Percentiles rank a stretch among this genome's conserved stretches.
phyloP scores from a whole-genome alignment of 2,329 filamentous ascomycete species.

The Cercospora janseana region DNA sequence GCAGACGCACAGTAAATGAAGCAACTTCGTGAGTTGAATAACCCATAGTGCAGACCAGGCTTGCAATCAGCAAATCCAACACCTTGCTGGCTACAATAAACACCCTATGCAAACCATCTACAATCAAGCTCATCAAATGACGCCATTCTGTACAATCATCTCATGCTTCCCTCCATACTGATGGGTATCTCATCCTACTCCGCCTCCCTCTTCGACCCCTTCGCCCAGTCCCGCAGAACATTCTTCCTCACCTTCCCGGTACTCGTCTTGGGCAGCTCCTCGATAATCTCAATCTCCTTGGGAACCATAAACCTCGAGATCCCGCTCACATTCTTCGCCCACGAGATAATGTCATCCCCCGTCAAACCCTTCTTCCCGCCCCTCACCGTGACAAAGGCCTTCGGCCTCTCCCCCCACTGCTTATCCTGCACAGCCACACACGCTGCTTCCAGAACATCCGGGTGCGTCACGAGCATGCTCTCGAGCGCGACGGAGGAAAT shows the following conservation, averaged over 20 bases:
- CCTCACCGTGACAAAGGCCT: conserved; percentile 85
- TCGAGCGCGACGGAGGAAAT: conserved; percentile 93
- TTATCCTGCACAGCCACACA: conserved; percentile 84
- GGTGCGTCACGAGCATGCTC: conserved; percentile 82
- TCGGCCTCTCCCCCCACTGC: conserved; percentile 95
- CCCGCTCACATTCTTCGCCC: conserved; percentile 75
- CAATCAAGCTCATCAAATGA: too few relatives aligned
- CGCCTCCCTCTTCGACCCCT: conserved; percentile 41
- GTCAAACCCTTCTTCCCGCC: conserved; percentile 53
- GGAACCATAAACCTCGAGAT: conserved; percentile 91
- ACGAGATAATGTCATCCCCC: conserved; percentile 72
- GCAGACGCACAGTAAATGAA: too few relatives aligned
- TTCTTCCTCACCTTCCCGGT: conserved; percentile 98
- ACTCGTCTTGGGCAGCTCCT: conserved; percentile 90
- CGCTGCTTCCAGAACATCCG: conserved; percentile 84
- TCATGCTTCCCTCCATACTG: background rate
- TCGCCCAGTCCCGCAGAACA: conserved; percentile 81
- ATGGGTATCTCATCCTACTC: background rate
- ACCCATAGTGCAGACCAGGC: too few relatives aligned
- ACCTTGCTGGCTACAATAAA: too few relatives aligned
- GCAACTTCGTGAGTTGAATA: too few relatives aligned
- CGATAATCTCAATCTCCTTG: conserved; percentile 71
- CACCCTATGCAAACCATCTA: too few relatives aligned
- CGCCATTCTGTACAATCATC: background rate
- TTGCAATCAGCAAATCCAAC: too few relatives aligned